Percentiles rank a stretch among this genome's conserved stretches.
Conservation (phyloP, 2,329 filamentous ascomycete species). For the Epichloe coenophiala region DNA sequence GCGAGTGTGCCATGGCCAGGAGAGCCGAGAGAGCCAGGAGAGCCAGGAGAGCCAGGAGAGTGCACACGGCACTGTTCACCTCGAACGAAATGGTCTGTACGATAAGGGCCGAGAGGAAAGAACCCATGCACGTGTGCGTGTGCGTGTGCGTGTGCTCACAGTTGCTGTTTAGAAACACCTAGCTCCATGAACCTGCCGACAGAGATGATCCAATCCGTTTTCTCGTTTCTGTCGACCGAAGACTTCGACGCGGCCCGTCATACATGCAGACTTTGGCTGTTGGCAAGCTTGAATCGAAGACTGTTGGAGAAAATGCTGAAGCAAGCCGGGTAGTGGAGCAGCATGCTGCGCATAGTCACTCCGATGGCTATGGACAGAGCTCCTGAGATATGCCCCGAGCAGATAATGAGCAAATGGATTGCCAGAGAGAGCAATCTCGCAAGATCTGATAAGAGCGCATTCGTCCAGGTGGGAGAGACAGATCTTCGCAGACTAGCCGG, state of each 20-base stretch:
- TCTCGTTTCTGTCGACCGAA: conserved; percentile 17
- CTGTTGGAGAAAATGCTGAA: conserved; percentile 40
- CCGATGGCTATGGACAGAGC: conserved; percentile 9
- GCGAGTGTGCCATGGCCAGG: conserved; percentile 6
- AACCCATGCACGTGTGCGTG: background rate
- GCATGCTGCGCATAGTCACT: conserved; percentile 15
- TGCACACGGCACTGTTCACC: background rate
- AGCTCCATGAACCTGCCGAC: conserved; percentile 17
- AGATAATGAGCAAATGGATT: conserved; percentile 27
- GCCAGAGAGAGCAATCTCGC: conserved; percentile 24
- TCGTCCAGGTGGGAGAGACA: conserved; percentile 20
- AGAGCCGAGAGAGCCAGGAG: background rate
- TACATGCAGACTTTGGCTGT: conserved; percentile 46
- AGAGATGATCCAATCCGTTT: conserved; percentile 26
- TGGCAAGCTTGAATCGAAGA: conserved; percentile 35
- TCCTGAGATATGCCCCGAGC: conserved; percentile 13
- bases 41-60: conserved; percentile 2
- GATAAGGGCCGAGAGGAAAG: background rate
- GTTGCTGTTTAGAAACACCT: conserved; percentile 6
- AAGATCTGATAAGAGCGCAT: conserved; percentile 11
- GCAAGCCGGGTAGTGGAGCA: conserved; percentile 39
- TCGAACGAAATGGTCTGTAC: background rate
- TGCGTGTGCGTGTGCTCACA: background rate
- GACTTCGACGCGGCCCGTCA: conserved; percentile 48
- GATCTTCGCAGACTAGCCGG: conserved; percentile 23